These are phyloP conservation scores for Cyclostephanos tholiformis DNA, from an alignment of 108 stramenopile species.

Conservation along the genomic window DNA sequence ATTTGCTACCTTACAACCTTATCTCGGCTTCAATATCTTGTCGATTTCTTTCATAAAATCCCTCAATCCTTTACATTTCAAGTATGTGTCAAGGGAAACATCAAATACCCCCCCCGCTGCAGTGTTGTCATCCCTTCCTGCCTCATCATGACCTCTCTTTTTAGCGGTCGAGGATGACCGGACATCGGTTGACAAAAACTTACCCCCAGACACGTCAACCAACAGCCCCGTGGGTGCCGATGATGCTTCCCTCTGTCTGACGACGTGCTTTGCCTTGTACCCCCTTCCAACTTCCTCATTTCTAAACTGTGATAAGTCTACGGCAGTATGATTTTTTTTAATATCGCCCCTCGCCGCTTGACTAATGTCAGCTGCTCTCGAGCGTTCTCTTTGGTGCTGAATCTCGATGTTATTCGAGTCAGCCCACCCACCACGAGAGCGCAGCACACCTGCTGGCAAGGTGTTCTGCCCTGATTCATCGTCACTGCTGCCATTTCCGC, in stretches of 20 bases:
- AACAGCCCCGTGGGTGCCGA: slow-evolving; percentile 15
- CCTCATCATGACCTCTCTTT: slow-evolving; percentile 12
- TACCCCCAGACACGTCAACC: slow-evolving; percentile 58
- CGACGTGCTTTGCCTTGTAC: slow-evolving; percentile 84
- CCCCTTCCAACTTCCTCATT: slow-evolving; percentile 80
- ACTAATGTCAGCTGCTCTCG: slow-evolving; percentile 2
- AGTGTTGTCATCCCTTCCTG: slow-evolving; percentile 8
- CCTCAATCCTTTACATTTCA: slow-evolving; percentile 63
- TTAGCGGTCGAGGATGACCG: background rate
- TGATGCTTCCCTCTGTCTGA: slow-evolving; percentile 60
- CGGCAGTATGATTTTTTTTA: slow-evolving; percentile 46
- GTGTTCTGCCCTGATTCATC: slow-evolving; percentile 12
- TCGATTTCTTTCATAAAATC: slow-evolving; percentile 78
- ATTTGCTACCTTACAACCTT: background rate
- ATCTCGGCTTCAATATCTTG: slow-evolving; percentile 39
- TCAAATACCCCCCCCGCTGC: slow-evolving; percentile 10
- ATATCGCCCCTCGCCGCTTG: background rate
- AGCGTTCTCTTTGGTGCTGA: slow-evolving; percentile 39
- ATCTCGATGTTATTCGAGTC: slow-evolving; percentile 35
- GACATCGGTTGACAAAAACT: slow-evolving; percentile 12
- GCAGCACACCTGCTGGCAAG: slow-evolving; percentile 22
- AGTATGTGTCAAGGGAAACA: slow-evolving; percentile 38
- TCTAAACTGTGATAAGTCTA: slow-evolving; percentile 78
- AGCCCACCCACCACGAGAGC: slow-evolving; percentile 29
- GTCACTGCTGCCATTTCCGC: slow-evolving; percentile 24